Evolutionary conservation across 2,329 filamentous ascomycete genomes (phyloP).

Genomic region (Rachicladosporium sp.): DNA sequence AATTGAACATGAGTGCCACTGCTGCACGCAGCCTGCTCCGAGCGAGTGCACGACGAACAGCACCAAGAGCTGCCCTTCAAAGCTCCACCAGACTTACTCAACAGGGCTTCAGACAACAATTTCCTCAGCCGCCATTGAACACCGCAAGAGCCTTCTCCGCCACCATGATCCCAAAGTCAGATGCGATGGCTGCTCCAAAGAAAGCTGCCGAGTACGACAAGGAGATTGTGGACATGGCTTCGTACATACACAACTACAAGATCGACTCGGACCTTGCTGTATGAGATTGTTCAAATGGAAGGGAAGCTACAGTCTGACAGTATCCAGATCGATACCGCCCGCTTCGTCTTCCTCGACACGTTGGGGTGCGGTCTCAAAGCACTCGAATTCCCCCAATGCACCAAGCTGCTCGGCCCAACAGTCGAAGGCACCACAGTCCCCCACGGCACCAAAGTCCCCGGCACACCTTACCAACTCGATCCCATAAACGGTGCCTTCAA

Average conservation of each 20-base stretch:
- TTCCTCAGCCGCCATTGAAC: not conserved
- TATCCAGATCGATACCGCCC: slow-evolving; percentile 76
- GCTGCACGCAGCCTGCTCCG: slow-evolving; percentile 27
- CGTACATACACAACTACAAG: slow-evolving; percentile 84
- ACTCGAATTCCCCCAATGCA: slow-evolving; percentile 89
- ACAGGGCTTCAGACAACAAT: slow-evolving; percentile 3
- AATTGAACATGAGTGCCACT: slow-evolving; percentile 20
- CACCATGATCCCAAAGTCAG: slow-evolving; percentile 19
- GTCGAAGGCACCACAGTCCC: slow-evolving; percentile 85
- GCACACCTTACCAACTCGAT: slow-evolving; percentile 87
- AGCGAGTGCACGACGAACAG: slow-evolving; percentile 16
- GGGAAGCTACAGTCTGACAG: slow-evolving; percentile 10
- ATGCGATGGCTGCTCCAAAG: slow-evolving; percentile 19
- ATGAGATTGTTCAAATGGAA: slow-evolving; percentile 12
- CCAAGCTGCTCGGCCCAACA: slow-evolving; percentile 82
- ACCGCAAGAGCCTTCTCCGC: slow-evolving; percentile 18
- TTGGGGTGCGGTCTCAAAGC: slow-evolving; percentile 94
- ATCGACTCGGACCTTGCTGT: slow-evolving; percentile 89
- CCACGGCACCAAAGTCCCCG: slow-evolving; percentile 81
- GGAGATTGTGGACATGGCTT: slow-evolving; percentile 89
- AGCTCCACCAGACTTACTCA: slow-evolving; percentile 14
- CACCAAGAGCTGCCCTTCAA: slow-evolving; percentile 10
- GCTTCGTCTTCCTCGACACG: slow-evolving; percentile 93
- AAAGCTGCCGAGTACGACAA: slow-evolving; percentile 53
- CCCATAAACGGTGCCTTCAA: slow-evolving; percentile 96